phyloP scores from a whole-genome alignment of 2,329 filamentous ascomycete species.

The Curvularia eragrostidis region DNA sequence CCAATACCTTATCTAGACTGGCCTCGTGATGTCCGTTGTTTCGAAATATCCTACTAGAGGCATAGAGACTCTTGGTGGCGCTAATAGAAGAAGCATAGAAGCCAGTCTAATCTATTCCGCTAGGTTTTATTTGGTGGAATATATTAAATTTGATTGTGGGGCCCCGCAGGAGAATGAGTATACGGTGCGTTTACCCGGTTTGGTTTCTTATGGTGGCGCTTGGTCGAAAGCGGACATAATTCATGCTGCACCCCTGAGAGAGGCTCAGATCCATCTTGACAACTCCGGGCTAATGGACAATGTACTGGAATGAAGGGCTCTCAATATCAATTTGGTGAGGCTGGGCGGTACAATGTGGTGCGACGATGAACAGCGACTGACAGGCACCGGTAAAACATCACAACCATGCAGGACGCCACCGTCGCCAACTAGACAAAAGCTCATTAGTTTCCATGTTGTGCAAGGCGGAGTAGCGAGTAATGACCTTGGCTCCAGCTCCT shows the following conservation, averaged over 20 bases:
- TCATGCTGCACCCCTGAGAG: background rate
- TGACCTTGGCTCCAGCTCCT: background rate
- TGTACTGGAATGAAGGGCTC: background rate
- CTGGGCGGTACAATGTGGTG: background rate
- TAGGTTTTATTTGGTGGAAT: conserved; percentile 18
- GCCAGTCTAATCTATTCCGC: conserved; percentile 11
- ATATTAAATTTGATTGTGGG: conserved; percentile 22
- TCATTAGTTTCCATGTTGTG: background rate
- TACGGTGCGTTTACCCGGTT: conserved; percentile 23
- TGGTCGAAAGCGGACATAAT: background rate
- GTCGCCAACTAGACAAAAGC: background rate
- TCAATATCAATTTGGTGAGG: background rate
- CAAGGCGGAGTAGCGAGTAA: conserved; percentile 1
- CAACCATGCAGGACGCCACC: background rate
- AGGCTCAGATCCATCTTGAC: background rate
- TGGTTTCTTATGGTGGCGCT: background rate
- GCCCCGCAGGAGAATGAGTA: conserved; percentile 8
- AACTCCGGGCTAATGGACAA: background rate
- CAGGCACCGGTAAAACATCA: background rate
- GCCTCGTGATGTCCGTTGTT: conserved; percentile 3
- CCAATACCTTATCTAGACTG: background rate
- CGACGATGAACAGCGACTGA: background rate
- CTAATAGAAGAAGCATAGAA: conserved; percentile 19
- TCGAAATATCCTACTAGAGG: background rate
- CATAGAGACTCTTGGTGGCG: conserved; percentile 2